These are phyloP conservation scores for Abelmoschus esculentus DNA, from an alignment of 345 rosid genomes.

Conservation along the genomic window DNA sequence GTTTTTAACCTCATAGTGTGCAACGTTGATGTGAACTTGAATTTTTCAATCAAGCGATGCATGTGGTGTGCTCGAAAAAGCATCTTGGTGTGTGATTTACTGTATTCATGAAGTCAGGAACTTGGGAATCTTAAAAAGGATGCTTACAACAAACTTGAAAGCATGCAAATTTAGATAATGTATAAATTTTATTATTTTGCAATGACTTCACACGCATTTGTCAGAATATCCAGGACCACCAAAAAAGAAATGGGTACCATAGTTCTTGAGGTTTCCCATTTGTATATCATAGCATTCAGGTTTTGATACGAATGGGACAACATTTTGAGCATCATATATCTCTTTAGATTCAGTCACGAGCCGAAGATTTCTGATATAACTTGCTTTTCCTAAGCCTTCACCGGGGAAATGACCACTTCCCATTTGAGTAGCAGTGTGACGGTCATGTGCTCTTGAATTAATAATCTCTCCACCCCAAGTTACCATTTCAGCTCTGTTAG, in stretches of 20 bases:
- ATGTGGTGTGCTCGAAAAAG: too few species aligned
- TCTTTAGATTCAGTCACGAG: neutral
- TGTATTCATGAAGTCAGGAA: neutral
- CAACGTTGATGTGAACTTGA: too few species aligned
- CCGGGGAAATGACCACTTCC: constrained; percentile 46
- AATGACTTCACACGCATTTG: neutral
- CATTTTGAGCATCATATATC: neutral
- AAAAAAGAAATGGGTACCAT: neutral
- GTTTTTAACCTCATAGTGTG: too few species aligned
- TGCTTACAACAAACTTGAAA: neutral
- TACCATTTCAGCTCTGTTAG: constrained; percentile 22
- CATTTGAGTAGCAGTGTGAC: constrained; percentile 33
- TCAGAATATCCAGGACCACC: constrained; percentile 9
- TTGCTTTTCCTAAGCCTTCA: constrained; percentile 32
- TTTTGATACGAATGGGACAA: neutral
- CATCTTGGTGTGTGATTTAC: too few species aligned
- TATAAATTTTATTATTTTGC: neutral
- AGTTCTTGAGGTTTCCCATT: neutral
- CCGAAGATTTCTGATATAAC: constrained; percentile 18
- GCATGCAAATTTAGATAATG: neutral
- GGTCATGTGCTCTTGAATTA: constrained; percentile 12
- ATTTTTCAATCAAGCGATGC: too few species aligned
- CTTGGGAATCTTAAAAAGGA: neutral
- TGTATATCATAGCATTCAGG: constrained; percentile 10
- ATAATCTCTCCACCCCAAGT: constrained; percentile 42